Evolutionary conservation across 345 rosid species (phyloP), one percentile per base, ranked within the genome.

Genomic region (Arabidopsis suecica): DNA sequence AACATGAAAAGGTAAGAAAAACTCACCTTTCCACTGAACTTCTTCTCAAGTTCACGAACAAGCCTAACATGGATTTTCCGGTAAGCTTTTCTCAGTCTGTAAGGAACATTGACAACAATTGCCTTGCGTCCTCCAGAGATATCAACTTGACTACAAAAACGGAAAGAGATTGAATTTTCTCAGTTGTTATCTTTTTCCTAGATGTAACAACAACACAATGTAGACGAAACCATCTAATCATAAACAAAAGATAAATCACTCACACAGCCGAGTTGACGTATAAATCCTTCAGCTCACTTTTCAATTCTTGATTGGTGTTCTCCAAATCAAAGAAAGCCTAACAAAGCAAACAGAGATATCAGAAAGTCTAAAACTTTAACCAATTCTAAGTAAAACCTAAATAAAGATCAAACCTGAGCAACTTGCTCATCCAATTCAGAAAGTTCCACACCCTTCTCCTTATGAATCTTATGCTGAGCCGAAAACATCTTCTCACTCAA

Each of bases 41-140:
- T 90, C 91, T 90, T 93, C 80, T 90, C 93, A 28, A 93, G 90
- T 69, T 93, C 97, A 73, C 97, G 86, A 74, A 90, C 91, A 72
- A 93, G 98, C 79, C 88, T 85, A 41, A 86, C 84, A 78, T 90
- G 96, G 70, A 90, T 86, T 83, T 90, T 93, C 20, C 87, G 67
- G 75, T 76, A 93, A 33, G 90, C 93, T 65, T 88, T 93, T 80
- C 96, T 88, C 82, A 93, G 55, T 76, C 98, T 83, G 83, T 78
- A 93, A 10, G 98, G 98, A 47, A 93, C 81, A 78, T 85, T 83
- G 70, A 90, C 69, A 33, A 93, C 95, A 79, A 93, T 78, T 58
- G 96, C 94, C 79, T 93, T 93, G 57, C 87, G 83, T 57, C 69
- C 85, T 61, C 94, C 98, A 63, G 91, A 69, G 6, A 93, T 85